A percentile compares a stretch with the other conserved stretches of the same genome.
phyloP scores from a whole-genome alignment of 768 basidiomycete genomes.

The Suillus paluster region DNA sequence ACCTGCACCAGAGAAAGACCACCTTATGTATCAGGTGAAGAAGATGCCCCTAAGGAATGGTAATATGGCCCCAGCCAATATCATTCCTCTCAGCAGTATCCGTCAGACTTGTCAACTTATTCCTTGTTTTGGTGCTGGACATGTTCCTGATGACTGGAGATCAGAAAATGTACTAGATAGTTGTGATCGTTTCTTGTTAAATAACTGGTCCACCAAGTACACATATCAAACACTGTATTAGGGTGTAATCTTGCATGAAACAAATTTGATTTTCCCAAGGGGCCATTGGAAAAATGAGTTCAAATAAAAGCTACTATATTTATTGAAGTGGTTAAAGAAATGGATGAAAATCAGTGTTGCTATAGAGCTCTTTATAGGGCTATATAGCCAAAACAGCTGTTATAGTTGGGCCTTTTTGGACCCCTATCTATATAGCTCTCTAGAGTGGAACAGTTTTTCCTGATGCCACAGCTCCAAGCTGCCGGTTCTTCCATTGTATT shows the following conservation, averaged over 20 bases:
- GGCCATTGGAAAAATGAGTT: not conserved
- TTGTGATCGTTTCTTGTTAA: not conserved
- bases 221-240: not conserved
- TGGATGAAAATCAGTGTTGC: not conserved
- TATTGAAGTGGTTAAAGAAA: not conserved
- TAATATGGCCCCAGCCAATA: not conserved
- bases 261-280: too few species aligned
- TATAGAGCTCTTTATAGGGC: not conserved
- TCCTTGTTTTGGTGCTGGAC: not conserved
- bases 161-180: not conserved
- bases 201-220: not conserved
- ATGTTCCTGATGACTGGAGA: not conserved
- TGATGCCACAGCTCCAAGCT: too few species aligned
- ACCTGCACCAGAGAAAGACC: not conserved
- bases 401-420: not conserved
- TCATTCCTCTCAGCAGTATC: not conserved
- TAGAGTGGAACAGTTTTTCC: not conserved
- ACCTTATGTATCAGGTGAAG: not conserved
- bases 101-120: not conserved
- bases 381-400: not conserved
- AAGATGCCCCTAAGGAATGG: not conserved
- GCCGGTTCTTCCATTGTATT: too few species aligned
- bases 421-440: not conserved
- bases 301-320: not conserved
- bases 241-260: not conserved